Evolutionary conservation across 345 rosid species (phyloP), one percentile per base, ranked within the genome.

Genomic region (Aegle marmelos): DNA sequence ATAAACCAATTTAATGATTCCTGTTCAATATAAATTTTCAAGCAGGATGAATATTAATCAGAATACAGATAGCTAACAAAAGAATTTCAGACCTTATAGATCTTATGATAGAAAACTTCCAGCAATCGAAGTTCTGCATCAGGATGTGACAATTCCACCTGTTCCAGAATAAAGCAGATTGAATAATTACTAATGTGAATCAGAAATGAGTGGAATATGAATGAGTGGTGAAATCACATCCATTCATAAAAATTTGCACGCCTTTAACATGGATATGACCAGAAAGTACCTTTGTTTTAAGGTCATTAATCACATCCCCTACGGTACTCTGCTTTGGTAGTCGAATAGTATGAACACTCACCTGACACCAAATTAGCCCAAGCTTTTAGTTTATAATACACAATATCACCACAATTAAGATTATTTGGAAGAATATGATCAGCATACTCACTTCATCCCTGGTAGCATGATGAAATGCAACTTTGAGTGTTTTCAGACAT

Each of bases 251-350:
- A 70, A 74, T 36, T 76, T 77, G 70, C 77, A 76, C 27, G 61
- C 62, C 5, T 53, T 27, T 57, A 50, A 27, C 48, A 80, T 54
- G 59, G 17, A 58, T 41, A 24, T 28, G n/a, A 37, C 65, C 30
- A n/a, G 73, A 79, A 53, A 34, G 48, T 82, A 90, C 99, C 95
- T 90, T 94, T 62, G 95, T 86, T 82, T 89, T 96, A 50, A 96
- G 97, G 79, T 91, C 98, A 81, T 88, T 90, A 60, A 96, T 89
- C 79, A 96, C 95, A 85, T 94, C 99, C 54, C 93, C 97, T 17
- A 96, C 98, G 6, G 97, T 86, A 80, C 95, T 92, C 87, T 91
- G 97, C 80, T 91, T 96, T 74, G 99, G 98, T 79, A 96, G 88
- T 82, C 98, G 89, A 74, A 94, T 89, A 16, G 92, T 90, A 88